Evolutionary conservation across 23 red algal genomes (phyloP), one percentile per base, ranked within the genome.

Genomic region (Gracilaria vermiculophylla): DNA sequence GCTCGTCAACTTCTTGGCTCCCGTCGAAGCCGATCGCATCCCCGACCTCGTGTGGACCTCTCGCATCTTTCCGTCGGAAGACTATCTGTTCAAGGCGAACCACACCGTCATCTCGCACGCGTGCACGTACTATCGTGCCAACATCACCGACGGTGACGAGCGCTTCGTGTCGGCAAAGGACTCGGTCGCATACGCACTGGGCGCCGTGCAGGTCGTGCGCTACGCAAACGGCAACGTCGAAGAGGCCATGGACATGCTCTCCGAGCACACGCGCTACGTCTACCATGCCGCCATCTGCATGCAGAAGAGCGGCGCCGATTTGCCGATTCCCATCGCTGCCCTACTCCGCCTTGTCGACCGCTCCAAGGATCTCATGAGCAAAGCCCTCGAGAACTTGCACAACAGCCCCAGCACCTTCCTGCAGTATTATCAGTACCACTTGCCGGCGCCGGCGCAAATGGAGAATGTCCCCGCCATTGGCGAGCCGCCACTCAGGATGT

Each of bases 401-500:
- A 73, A 47, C 36, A 47, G 11, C 17, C 67, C 67, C 39, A 40
- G 20, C 1, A 4, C 31, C 14, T 73, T 73, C 40, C 3, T 73
- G 40, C 67, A 73, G 67, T 47, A 27, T 47, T 73, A 73, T 32
- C 67, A 73, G 67, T 73, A 73, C 24, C 24, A 73, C 19, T 47
- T 73, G 67, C 67, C 67, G 21, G 67, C 67, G 6, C 67, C 67
- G 20, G 35, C 36, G 3, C 6, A 73, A 1, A 39, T 73, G 40
- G 67, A 73, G 67, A 73, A 73, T 47, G 13, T 73, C 16, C 67
- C 23, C 5, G 11, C 32, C 39, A 73, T 73, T 39, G 31, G 14
- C 24, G 20, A 28, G 0, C 67, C 42, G 20, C 20, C 67, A n/a
- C 35, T 45, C 3, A 33, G 67, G 0, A 48, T 73, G 67, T 73